These are phyloP conservation scores for Sanghuangporus baumii DNA, from an alignment of 1,284 basidiomycete genomes.

Conservation along the genomic window DNA sequence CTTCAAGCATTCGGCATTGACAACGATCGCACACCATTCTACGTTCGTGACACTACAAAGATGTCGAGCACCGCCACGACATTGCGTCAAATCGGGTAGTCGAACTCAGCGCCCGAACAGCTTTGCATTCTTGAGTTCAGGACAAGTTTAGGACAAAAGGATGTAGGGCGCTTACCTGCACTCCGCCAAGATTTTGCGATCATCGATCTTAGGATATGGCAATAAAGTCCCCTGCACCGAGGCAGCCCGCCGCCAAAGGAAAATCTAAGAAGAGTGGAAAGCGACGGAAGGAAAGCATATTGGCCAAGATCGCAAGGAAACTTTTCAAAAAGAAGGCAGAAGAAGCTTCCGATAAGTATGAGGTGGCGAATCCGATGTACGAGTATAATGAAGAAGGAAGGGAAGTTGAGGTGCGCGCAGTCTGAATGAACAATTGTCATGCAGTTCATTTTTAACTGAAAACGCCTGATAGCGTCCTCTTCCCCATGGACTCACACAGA, in stretches of 20 bases:
- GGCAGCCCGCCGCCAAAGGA: not conserved
- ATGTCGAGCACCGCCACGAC: no score
- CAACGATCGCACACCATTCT: no score
- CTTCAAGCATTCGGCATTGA: no score
- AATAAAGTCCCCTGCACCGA: not conserved
- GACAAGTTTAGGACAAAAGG: no score
- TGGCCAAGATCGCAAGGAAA: not conserved
- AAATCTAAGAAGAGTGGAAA: not conserved
- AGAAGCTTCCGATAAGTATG: not conserved
- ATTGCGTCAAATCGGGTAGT: no score
- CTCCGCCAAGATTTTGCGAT: no score
- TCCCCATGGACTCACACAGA: slow-evolving; percentile 72
- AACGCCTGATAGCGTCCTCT: slow-evolving; percentile 47
- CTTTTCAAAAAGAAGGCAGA: not conserved
- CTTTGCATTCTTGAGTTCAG: no score
- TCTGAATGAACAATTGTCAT: not conserved
- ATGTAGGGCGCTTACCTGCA: no score
- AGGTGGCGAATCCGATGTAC: not conserved
- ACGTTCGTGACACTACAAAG: no score
- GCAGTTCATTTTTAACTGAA: not conserved
- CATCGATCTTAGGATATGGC: not conserved
- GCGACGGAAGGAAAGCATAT: not conserved
- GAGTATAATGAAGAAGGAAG: not conserved
- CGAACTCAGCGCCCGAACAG: no score
- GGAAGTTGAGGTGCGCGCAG: not conserved